phyloP scores from a whole-genome alignment of 2,329 filamentous ascomycete genomes.

The Aspergillus sergii region DNA sequence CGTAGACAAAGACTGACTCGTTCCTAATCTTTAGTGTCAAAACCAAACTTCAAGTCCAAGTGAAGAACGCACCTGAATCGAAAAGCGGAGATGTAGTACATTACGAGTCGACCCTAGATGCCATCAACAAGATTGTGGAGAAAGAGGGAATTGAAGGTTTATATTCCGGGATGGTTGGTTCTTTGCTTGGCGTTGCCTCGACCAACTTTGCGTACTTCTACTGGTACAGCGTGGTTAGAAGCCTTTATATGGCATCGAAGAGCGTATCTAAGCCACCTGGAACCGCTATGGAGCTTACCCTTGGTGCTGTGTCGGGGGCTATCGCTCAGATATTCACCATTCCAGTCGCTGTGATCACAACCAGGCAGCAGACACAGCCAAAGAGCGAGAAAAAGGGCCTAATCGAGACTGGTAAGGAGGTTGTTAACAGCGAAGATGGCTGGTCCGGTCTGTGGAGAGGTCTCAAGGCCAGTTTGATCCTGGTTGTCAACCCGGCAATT shows the following conservation, averaged over 20 bases:
- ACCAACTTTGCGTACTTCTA: constrained; percentile 99
- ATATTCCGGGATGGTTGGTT: constrained; percentile 85
- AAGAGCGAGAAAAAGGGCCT: constrained; percentile 84
- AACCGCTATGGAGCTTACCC: constrained; percentile 77
- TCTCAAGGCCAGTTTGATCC: constrained; percentile 89
- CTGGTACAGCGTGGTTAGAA: constrained; percentile 90
- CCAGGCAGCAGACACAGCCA: constrained; percentile 88
- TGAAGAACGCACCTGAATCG: constrained; percentile 62
- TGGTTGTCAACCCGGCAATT: constrained; percentile 95
- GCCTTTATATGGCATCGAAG: constrained; percentile 68
- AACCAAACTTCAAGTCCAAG: constrained; percentile 92
- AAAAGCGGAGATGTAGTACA: constrained; percentile 61
- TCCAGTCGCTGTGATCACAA: constrained; percentile 92
- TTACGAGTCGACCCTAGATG: constrained; percentile 86
- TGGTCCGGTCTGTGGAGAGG: constrained; percentile 90
- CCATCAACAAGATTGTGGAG: constrained; percentile 78
- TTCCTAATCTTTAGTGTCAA: constrained; percentile 70
- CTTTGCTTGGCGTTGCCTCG: constrained; percentile 87
- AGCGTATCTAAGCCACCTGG: constrained; percentile 67
- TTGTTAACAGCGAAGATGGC: constrained; percentile 88
- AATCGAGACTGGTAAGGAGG: constrained; percentile 83
- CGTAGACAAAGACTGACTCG: constrained; percentile 18
- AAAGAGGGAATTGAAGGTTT: constrained; percentile 80
- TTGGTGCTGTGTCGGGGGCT: constrained; percentile 87
- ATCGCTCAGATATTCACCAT: constrained; percentile 95